Conservation (phyloP, 1,139 yeast species). For the Scheffersomyces titani region DNA sequence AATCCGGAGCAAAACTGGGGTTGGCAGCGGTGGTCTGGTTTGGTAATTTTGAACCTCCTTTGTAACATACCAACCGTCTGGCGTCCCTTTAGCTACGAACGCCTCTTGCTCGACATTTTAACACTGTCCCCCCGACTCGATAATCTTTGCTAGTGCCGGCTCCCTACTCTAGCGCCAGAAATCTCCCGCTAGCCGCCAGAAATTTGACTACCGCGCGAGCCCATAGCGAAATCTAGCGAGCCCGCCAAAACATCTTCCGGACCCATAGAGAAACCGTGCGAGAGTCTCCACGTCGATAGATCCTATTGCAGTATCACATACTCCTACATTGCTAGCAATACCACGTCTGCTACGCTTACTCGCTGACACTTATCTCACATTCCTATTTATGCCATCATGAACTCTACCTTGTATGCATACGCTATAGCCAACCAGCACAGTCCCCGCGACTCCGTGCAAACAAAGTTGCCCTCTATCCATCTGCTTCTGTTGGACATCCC, state of each 20-base stretch:
- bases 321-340: background rate
- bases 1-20: background rate
- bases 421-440: constrained; percentile 2
- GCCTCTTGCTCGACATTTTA: background rate
- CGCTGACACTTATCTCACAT: background rate
- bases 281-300: background rate
- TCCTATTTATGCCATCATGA: constrained; percentile 1
- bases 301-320: background rate
- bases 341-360: background rate
- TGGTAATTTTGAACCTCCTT: background rate
- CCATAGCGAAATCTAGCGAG: background rate
- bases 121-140: background rate
- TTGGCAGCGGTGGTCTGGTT: background rate
- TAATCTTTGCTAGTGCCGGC: background rate
- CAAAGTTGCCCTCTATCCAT: constrained; percentile 30
- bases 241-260: background rate
- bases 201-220: background rate
- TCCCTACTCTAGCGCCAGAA: too few species aligned
- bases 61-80: background rate
- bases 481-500: constrained; percentile 31
- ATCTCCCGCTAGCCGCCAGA: background rate
- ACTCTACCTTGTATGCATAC: background rate
- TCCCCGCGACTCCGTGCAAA: constrained; percentile 1
- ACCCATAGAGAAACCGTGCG: background rate
- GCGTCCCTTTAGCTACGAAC: background rate